Base-by-base conservation (phyloP, 169 alveolate species). In the Toxoplasma gondii region DNA sequence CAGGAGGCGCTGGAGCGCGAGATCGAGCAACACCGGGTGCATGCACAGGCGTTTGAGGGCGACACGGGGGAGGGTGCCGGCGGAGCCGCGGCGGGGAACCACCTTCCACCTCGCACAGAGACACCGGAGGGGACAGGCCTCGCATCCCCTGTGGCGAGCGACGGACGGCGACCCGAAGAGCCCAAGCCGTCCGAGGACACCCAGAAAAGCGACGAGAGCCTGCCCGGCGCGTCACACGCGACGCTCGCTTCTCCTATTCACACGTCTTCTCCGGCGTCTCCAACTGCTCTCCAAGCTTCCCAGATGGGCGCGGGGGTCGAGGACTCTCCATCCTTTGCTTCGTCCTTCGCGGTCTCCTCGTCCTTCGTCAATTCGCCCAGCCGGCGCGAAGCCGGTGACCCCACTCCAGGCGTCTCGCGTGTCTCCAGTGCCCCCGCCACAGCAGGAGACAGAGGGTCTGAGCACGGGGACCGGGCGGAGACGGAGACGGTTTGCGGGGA, bases 1-100 rank as follows among this genome's bases (percentile, higher is more conserved):
- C 44, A 81, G 38, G 58, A 81, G 54, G 58, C 45, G 54, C 88
- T 81, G 45, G 53, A n/a, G 88, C 88, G 88, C 39, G 44, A 70
- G 83, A 70, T 70, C 27, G 83, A 70, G 29, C 83, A 70, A 34
- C 83, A 70, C 27, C 83, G 83, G 17, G 39, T 70, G 44, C 83
- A 70, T 10, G 12, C 34, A 34, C 83, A 70, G 67, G 67, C 27
- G 67, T 9, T 53, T 19, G 27, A 53, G 67, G 67, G 67, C 67
- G 27, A 9, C 27, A 19, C 67, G 67, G 67, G 67, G 27, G 67
- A 19, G 67, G 67, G 19, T 53, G 67, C 9, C 27, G 67, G 27
- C 67, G 67, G 67, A n/a, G n/a, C n/a, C n/a, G n/a, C n/a, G n/a
- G n/a, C n/a, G n/a, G n/a, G n/a, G n/a, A n/a, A n/a, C n/a, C n/a